Percentiles rank a stretch among this genome's conserved stretches.
Evolutionary conservation across 345 rosid genomes (phyloP).

Genomic region (Pistacia atlantica): DNA sequence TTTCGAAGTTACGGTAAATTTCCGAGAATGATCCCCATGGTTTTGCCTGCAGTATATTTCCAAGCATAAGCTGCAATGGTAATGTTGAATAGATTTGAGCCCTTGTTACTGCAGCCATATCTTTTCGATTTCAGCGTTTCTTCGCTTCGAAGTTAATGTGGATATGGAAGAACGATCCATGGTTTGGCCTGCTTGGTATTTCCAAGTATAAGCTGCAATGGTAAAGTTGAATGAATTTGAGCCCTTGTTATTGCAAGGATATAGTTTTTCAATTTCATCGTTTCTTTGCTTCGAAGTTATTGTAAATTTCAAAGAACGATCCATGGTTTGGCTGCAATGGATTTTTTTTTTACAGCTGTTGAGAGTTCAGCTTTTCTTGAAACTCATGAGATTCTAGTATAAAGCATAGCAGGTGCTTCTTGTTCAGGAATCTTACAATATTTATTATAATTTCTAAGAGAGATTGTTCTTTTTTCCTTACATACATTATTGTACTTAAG

Average conservation of each 20-base stretch:
- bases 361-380: not conserved
- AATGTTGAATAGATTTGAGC: not conserved
- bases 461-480: conserved; percentile 26
- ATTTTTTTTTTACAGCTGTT: not conserved
- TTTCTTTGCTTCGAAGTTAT: not conserved
- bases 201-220: no score
- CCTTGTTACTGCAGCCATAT: not conserved
- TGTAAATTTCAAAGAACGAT: no score
- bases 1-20: not conserved
- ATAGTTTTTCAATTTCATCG: not conserved
- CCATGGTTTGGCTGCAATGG: no score
- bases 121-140: not conserved
- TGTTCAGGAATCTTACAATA: conserved; percentile 25
- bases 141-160: not conserved
- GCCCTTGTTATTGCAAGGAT: not conserved
- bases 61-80: no score
- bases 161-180: not conserved
- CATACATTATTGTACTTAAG: not conserved
- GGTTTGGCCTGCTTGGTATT: not conserved
- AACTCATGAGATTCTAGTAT: not conserved
- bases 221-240: not conserved
- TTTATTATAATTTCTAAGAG: conserved; percentile 22
- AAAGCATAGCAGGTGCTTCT: not conserved
- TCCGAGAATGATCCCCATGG: no score
- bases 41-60: no score